These are phyloP conservation scores for Aspergillus brunneoviolaceus DNA, from an alignment of 2,329 filamentous ascomycete genomes.

Conservation along the genomic window DNA sequence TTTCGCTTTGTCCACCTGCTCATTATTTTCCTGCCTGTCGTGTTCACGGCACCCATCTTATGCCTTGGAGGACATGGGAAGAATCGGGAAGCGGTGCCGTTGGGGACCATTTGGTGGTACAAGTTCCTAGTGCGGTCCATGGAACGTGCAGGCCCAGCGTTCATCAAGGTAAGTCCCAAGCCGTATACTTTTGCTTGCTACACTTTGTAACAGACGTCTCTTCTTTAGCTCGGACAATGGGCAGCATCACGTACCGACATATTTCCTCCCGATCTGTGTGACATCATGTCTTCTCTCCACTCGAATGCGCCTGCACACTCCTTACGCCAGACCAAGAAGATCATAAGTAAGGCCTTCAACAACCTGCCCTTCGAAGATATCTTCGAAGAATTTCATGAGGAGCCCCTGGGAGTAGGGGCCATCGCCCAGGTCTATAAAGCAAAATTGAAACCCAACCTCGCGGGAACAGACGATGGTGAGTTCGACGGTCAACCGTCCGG, in stretches of 20 bases:
- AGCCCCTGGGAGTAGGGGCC: constrained; percentile 85
- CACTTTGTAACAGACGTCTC: neutral
- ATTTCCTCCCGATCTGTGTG: constrained; percentile 89
- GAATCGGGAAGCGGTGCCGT: constrained; percentile 69
- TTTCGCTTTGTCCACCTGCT: constrained; percentile 84
- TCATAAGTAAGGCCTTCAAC: constrained; percentile 77
- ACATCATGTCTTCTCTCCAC: constrained; percentile 90
- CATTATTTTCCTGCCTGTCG: constrained; percentile 86
- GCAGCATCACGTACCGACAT: constrained; percentile 94
- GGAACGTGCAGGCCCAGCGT: constrained; percentile 91
- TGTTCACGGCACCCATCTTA: constrained; percentile 73
- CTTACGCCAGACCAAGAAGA: constrained; percentile 73
- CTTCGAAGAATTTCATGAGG: constrained; percentile 92
- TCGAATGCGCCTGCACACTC: constrained; percentile 93
- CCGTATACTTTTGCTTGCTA: neutral
- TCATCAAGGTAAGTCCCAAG: constrained; percentile 75
- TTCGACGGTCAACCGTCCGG: constrained; percentile 54
- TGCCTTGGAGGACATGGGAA: constrained; percentile 70
- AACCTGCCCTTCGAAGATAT: constrained; percentile 82
- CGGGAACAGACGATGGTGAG: constrained; percentile 60
- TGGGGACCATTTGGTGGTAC: constrained; percentile 93
- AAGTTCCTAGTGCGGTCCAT: constrained; percentile 80
- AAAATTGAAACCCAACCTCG: constrained; percentile 77
- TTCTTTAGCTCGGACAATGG: constrained; percentile 83
- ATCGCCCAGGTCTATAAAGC: constrained; percentile 98